Percentiles rank a stretch among this genome's conserved stretches.
These are phyloP conservation scores for Solanum medicagineum DNA, from an alignment of 257 asterid species.

Conservation along the genomic window DNA sequence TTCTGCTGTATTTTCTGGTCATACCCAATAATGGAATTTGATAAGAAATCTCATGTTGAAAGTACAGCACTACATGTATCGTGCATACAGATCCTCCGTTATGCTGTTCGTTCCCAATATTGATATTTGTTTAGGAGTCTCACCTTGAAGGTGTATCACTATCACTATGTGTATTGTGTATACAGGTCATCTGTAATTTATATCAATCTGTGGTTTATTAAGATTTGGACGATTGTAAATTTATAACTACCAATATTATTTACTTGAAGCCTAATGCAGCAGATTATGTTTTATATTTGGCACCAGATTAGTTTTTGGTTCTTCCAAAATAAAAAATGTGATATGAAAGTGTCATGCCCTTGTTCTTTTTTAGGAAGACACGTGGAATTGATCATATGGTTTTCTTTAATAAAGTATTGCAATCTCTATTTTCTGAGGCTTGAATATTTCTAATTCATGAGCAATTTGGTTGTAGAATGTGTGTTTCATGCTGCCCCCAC, in stretches of 20 bases:
- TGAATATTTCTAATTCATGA: slow-evolving; percentile 12
- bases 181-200: background rate
- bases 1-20: background rate
- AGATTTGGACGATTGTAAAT: background rate
- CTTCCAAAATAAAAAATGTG: background rate
- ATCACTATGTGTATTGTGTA: background rate
- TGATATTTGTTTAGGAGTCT: background rate
- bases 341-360: background rate
- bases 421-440: slow-evolving; percentile 1
- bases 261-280: background rate
- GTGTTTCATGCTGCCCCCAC: slow-evolving; percentile 93
- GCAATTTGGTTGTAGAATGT: slow-evolving; percentile 58
- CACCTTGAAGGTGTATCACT: background rate
- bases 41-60: background rate
- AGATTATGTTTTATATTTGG: background rate
- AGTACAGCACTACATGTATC: background rate
- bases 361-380: background rate
- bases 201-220: background rate
- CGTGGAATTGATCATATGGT: background rate
- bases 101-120: background rate
- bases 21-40: background rate
- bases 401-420: background rate
- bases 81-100: background rate
- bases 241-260: background rate
- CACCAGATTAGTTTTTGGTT: background rate